Conservation (phyloP, 495 filamentous ascomycete species). For the Thermothielavioides terrestris region DNA sequence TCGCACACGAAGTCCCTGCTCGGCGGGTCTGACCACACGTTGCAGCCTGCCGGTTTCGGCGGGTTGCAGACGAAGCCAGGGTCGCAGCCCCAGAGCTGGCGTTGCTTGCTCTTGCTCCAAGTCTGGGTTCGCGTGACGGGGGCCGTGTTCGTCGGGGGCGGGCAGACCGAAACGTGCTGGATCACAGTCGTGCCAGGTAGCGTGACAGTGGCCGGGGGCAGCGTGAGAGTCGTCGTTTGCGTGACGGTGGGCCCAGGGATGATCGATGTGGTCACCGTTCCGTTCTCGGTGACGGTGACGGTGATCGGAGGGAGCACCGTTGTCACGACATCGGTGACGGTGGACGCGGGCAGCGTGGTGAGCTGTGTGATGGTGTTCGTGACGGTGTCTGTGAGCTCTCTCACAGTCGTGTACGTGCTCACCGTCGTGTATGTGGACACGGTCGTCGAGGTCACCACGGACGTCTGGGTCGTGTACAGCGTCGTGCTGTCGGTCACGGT, state of each 20-base stretch:
- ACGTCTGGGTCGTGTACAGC: conserved; percentile 14
- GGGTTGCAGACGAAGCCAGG: conserved; percentile 54
- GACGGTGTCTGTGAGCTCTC: conserved; percentile 8
- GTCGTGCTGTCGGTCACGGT: conserved; percentile 25
- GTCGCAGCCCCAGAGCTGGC: conserved; percentile 51
- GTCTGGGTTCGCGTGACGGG: conserved; percentile 7
- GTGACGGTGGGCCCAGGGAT: conserved; percentile 22
- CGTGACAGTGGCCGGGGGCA: conserved; percentile 19
- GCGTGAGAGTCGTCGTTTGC: conserved; percentile 12
- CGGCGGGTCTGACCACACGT: conserved; percentile 47
- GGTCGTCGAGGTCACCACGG: conserved; percentile 17
- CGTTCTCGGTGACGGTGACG: conserved; percentile 8
- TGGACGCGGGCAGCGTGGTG: conserved; percentile 4
- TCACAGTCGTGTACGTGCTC: conserved; percentile 20
- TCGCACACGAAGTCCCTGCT: conserved; percentile 45
- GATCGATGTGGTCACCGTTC: conserved; percentile 22
- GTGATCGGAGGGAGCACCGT: conserved; percentile 13
- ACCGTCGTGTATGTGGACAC: conserved; percentile 19
- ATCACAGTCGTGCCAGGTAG: conserved; percentile 19
- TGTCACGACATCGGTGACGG: conserved; percentile 6
- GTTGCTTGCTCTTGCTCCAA: no score
- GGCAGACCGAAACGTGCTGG: conserved; percentile 26
- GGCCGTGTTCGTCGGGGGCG: conserved; percentile 16
- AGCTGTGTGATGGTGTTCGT: conserved; percentile 5
- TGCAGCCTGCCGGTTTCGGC: conserved; percentile 42